Evolutionary conservation across 805 yeast genomes (phyloP), one percentile per base, ranked within the genome.

Genomic region (Pichia scutulata): DNA sequence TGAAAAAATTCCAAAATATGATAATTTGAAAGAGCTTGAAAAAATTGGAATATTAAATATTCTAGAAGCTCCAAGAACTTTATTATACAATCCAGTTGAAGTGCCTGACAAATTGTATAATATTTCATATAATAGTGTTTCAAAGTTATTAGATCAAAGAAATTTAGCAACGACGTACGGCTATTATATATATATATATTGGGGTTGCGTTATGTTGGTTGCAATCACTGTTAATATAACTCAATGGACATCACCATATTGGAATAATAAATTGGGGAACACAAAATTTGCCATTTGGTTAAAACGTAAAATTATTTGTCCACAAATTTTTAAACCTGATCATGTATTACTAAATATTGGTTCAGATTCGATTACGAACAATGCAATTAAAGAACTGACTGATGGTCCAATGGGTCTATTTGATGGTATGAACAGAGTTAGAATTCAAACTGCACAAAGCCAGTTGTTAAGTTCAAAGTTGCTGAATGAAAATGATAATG

Each of bases 241-340:
- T 1, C 58, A 62, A 18, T 70, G 75, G 74, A 64, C 70, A 42
- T 57, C 60, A 22, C 75, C 75, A 0, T 56, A 58, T 43, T 51
- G 57, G 18, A 57, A 59, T 23, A 57, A 61, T 43, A 56, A 50
- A 21, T 37, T 62, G 9, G 57, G 61, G 30, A 59, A 59, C 24
- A 52, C 52, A 6, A 56, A 41, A 22, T 36, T 59, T 23, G 51
- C 60, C 2, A 55, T 60, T 22, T 68, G 70, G 70, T 47, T 64
- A 22, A 56, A 67, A 50, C 55, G 64, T 10, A 69, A 68, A 55
- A 52, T 70, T 19, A 56, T 65, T 16, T 62, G 64, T 42, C 66
- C 72, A 1, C 68, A 67, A 43, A 47, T 68, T 12, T 53, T 67
- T 21, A 54, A 52, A 41, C 64, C 66, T 4, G 46, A 51, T 18